Conservation (phyloP, 768 basidiomycete genomes). For the Suillus cothurnatus region DNA sequence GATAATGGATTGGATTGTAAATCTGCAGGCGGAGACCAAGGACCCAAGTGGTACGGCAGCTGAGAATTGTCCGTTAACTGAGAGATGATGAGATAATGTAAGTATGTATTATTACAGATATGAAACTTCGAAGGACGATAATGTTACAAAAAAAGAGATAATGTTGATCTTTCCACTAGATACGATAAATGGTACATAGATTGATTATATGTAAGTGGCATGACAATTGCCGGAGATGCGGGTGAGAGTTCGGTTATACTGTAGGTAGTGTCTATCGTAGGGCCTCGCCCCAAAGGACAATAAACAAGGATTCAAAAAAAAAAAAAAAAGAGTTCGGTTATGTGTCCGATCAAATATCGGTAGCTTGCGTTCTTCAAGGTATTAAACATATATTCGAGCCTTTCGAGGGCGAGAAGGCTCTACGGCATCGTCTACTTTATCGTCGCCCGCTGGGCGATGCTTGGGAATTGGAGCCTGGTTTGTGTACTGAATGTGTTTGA, state of each 20-base stretch:
- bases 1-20: constrained; percentile 35
- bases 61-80: constrained; percentile 31
- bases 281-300: no score
- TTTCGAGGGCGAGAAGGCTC: constrained; percentile 13
- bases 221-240: background rate
- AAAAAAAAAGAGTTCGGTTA: background rate
- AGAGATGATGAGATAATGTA: background rate
- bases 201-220: background rate
- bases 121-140: background rate
- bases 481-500: background rate
- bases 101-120: background rate
- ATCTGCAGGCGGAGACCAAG: constrained; percentile 25
- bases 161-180: background rate
- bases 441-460: constrained; percentile 9
- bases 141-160: background rate
- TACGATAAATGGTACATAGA: background rate
- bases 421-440: background rate
- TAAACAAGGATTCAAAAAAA: no score
- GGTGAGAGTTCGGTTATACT: background rate
- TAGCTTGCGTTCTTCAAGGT: no score
- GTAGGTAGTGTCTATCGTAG: no score
- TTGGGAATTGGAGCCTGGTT: background rate
- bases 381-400: constrained; percentile 20
- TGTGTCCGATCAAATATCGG: constrained; percentile 8
- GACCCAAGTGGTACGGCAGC: constrained; percentile 1